Percentiles rank a stretch among this genome's conserved stretches.
These are phyloP conservation scores for Trypanosoma boissoni DNA, from an alignment of 208 protist species.

Conservation along the genomic window DNA sequence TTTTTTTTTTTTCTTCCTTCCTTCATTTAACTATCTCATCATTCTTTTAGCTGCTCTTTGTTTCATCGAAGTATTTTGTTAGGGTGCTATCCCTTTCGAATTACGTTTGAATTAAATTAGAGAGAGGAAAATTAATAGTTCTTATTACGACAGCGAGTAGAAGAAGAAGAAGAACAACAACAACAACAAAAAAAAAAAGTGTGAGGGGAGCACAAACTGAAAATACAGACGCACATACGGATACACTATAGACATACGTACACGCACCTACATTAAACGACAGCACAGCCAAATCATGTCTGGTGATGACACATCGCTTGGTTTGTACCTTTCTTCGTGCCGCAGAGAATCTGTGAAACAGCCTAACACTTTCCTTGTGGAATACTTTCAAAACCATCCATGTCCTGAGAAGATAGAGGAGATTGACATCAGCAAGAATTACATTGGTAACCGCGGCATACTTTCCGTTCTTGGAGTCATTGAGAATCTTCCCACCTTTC, in stretches of 20 bases:
- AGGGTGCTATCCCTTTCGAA: too few relatives aligned
- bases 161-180: too few relatives aligned
- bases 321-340: slow-evolving; percentile 69
- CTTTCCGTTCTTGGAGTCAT: slow-evolving; percentile 78
- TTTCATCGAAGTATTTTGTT: neutral
- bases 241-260: too few relatives aligned
- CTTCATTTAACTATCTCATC: neutral
- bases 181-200: too few relatives aligned
- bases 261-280: too few relatives aligned
- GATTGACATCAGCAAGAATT: slow-evolving; percentile 82
- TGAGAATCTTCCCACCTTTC: slow-evolving; percentile 70
- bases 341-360: slow-evolving; percentile 75
- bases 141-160: too few relatives aligned
- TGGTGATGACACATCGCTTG: slow-evolving; percentile 46
- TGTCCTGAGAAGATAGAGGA: slow-evolving; percentile 71
- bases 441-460: slow-evolving; percentile 87
- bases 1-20: slow-evolving; percentile 12
- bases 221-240: too few relatives aligned
- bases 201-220: too few relatives aligned
- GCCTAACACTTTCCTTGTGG: slow-evolving; percentile 69
- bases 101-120: too few relatives aligned
- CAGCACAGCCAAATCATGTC: slow-evolving; percentile 29
- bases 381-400: slow-evolving; percentile 64
- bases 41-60: neutral
- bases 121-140: too few relatives aligned